phyloP scores from a whole-genome alignment of 2,329 filamentous ascomycete species.

The Dothidotthia symphoricarpi region DNA sequence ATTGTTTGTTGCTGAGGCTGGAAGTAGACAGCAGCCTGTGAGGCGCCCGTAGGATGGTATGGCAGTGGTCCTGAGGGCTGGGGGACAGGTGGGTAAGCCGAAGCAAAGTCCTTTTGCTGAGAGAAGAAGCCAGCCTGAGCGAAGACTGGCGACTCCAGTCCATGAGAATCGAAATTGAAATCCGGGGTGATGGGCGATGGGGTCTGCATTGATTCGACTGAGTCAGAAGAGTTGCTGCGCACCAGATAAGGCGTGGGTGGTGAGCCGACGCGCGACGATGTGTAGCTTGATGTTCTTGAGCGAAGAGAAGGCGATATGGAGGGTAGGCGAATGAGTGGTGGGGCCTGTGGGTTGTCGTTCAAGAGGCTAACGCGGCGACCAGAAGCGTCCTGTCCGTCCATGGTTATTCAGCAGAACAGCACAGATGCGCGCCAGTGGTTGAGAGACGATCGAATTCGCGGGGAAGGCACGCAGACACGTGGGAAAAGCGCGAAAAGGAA shows the following conservation, averaged over 20 bases:
- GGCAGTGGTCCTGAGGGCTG: conserved; percentile 23
- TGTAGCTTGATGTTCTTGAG: conserved; percentile 46
- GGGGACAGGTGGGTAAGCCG: conserved; percentile 27
- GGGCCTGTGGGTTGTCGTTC: conserved; percentile 46
- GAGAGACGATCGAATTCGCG: conserved; percentile 27
- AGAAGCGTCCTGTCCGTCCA: conserved; percentile 54
- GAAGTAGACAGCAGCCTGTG: conserved; percentile 19
- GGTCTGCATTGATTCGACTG: conserved; percentile 40
- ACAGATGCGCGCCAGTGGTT: conserved; percentile 31
- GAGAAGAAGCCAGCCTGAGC: conserved; percentile 30
- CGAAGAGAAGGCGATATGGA: conserved; percentile 39
- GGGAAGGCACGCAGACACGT: too few relatives aligned
- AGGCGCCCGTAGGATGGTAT: conserved; percentile 18
- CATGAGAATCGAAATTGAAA: conserved; percentile 31
- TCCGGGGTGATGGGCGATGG: conserved; percentile 51
- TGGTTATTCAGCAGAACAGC: conserved; percentile 33
- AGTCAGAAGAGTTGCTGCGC: conserved; percentile 50
- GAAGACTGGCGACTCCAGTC: conserved; percentile 30
- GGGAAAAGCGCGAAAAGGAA: too few relatives aligned
- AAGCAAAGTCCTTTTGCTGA: conserved; percentile 23
- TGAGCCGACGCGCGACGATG: conserved; percentile 48
- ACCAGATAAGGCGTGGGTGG: conserved; percentile 49
- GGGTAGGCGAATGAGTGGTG: conserved; percentile 34
- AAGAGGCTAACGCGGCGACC: conserved; percentile 53
- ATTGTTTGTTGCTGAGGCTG: conserved; percentile 10